A percentile compares a stretch with the other conserved stretches of the same genome.
phyloP scores from a whole-genome alignment of 2,329 filamentous ascomycete species.

The Coniosporium uncinatum region DNA sequence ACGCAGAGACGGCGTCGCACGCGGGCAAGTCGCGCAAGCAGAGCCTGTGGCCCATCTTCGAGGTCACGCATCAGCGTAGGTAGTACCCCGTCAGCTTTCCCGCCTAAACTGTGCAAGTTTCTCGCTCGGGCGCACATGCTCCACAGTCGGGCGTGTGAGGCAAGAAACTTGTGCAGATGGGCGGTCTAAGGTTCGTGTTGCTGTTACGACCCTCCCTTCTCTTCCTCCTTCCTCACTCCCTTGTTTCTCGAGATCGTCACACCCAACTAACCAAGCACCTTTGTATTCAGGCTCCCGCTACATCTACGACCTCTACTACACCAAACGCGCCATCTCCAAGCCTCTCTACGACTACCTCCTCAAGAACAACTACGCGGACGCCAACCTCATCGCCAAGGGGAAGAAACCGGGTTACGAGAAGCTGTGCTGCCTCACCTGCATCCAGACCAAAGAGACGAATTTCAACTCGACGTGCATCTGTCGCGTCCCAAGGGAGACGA shows the following conservation, averaged over 20 bases:
- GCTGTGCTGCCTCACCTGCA: slow-evolving; percentile 91
- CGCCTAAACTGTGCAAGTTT: no score
- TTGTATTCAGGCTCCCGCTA: slow-evolving; percentile 60
- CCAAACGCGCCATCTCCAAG: slow-evolving; percentile 93
- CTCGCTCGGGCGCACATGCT: no score
- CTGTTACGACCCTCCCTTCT: background rate
- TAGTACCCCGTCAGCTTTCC: no score
- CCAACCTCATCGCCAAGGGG: slow-evolving; percentile 97
- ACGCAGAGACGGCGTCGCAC: slow-evolving; percentile 84
- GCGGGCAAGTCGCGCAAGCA: slow-evolving; percentile 83
- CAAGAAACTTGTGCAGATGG: no score
- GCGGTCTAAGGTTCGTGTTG: background rate
- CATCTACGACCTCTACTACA: slow-evolving; percentile 97
- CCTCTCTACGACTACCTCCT: slow-evolving; percentile 92
- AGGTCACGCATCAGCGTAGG: slow-evolving; percentile 89
- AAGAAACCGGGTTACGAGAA: slow-evolving; percentile 99
- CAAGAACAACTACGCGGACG: slow-evolving; percentile 95
- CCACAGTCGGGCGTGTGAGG: no score
- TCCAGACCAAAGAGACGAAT: slow-evolving; percentile 99
- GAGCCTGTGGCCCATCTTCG: slow-evolving; percentile 95
- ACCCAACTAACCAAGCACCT: slow-evolving; percentile 2
- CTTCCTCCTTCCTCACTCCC: no score
- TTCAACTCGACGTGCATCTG: slow-evolving; percentile 98
- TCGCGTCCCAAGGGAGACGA: slow-evolving; percentile 80
- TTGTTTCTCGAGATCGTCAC: background rate